Percentiles rank a stretch among this genome's conserved stretches.
phyloP scores from a whole-genome alignment of 495 filamentous ascomycete genomes.

The Immersiella caudata region DNA sequence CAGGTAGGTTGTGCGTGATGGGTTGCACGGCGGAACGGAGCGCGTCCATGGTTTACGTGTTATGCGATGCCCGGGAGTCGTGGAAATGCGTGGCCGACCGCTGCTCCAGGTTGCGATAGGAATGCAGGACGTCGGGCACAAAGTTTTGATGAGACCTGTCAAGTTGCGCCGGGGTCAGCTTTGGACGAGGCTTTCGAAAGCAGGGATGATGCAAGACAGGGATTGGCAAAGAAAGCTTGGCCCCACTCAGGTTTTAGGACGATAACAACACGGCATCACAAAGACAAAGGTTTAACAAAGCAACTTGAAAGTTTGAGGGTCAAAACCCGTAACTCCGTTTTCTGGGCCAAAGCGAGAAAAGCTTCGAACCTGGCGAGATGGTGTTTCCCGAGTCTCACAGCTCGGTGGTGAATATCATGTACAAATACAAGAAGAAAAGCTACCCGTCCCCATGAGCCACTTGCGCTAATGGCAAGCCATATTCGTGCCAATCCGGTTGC shows the following conservation, averaged over 20 bases:
- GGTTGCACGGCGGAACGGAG: conserved; percentile 72
- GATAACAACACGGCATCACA: not conserved
- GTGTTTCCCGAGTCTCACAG: not conserved
- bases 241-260: not conserved
- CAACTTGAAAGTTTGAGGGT: too few relatives aligned
- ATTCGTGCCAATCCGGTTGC: not conserved
- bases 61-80: not conserved
- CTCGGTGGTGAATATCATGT: not conserved
- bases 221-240: not conserved
- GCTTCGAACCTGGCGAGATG: not conserved
- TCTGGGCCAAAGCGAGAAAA: not conserved
- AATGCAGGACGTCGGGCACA: not conserved
- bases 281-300: not conserved
- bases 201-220: not conserved
- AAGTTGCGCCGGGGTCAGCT: not conserved
- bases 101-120: not conserved
- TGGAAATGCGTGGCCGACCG: not conserved
- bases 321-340: not conserved
- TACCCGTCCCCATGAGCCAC: not conserved
- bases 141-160: not conserved
- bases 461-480: not conserved
- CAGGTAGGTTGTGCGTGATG: conserved; percentile 76
- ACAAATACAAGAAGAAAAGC: not conserved
- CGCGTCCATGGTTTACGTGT: conserved; percentile 47
- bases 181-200: not conserved